Conservation (phyloP, 1,284 basidiomycete genomes). For the Cystobasidium slooffiae region DNA sequence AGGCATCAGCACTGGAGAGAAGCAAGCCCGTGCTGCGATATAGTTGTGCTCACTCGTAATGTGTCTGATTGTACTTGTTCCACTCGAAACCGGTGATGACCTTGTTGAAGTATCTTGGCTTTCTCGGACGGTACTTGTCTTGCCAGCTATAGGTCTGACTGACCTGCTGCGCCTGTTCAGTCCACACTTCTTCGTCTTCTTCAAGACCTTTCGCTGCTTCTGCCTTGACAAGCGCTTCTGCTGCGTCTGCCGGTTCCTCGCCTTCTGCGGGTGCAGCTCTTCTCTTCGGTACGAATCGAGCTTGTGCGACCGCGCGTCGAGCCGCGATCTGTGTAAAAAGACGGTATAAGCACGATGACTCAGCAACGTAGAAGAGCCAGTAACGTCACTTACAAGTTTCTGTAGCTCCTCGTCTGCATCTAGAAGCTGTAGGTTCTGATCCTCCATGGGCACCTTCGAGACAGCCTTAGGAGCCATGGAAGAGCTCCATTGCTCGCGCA, state of each 20-base stretch:
- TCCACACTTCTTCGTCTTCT: constrained; percentile 92
- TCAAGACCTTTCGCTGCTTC: constrained; percentile 84
- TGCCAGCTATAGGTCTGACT: constrained; percentile 93
- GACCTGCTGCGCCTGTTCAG: constrained; percentile 81
- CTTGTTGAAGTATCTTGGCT: constrained; percentile 97
- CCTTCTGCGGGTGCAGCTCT: constrained; percentile 44
- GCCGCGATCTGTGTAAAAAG: constrained; percentile 66
- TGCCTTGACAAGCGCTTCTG: constrained; percentile 69
- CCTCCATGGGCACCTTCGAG: constrained; percentile 58
- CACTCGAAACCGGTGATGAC: constrained; percentile 99
- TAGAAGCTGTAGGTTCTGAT: constrained; percentile 76
- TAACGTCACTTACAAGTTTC: constrained; percentile 62
- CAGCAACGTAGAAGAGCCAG: background rate
- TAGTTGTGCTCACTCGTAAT: constrained; percentile 79
- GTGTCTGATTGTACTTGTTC: constrained; percentile 99
- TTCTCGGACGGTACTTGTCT: constrained; percentile 97
- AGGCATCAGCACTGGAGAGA: constrained; percentile 31
- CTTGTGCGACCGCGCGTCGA: constrained; percentile 75
- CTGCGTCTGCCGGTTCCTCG: constrained; percentile 31
- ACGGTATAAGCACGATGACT: background rate
- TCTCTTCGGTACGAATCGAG: constrained; percentile 78
- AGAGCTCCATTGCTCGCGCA: constrained; percentile 72
- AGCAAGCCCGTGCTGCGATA: background rate
- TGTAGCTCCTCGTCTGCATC: constrained; percentile 70
- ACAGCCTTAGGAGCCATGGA: constrained; percentile 72